Evolutionary conservation across 139 green algal species (phyloP), one percentile per base, ranked within the genome.

Genomic region (Picochlorum sp.): DNA sequence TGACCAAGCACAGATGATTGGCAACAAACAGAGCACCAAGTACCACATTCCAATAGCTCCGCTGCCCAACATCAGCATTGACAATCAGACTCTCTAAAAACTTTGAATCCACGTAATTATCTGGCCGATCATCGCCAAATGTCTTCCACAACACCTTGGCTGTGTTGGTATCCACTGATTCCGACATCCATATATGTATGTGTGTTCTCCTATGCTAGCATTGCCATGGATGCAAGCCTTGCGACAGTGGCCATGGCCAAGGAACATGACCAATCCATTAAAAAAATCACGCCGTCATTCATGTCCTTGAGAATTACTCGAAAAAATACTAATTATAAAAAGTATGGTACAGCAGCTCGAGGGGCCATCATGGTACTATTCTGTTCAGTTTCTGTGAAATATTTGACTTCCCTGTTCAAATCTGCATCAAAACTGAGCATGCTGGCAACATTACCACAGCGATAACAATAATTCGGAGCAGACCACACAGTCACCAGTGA

Each of bases 391-490:
- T 97, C 92, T 20, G 82, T 95, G 75, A 98, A 98, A 62, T 90
- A 91, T 44, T 82, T 83, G 20, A 73, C 69, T 65, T 91, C 83
- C 2, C 83, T 78, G 66, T 94, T 83, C 61, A 98, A 77, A 10
- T 92, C 76, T 9, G 90, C 82, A 62, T 97, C 86, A 70, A 99
- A 99, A 49, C 82, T 87, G 5, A 99, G 76, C 26, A 99, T 97
- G 51, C 82, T 90, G 0, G 94, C 93, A 23, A 98, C 90, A 74
- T 98, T 98, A 44, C 93, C 93, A 68, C 93, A 98, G 28, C 94
- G 82, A 74, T 99, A 99, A 83, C 94, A 99, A 79, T 99, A 99
- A 77, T 99, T 99, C 49, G 94, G 94, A 8, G 94, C 94, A 3
- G 75, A 90, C 94, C 94, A 99, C 16, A 98, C 90, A 0, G 94